phyloP scores from a whole-genome alignment of 768 basidiomycete genomes.

The Tylopilus plumbeoviolaceoides region DNA sequence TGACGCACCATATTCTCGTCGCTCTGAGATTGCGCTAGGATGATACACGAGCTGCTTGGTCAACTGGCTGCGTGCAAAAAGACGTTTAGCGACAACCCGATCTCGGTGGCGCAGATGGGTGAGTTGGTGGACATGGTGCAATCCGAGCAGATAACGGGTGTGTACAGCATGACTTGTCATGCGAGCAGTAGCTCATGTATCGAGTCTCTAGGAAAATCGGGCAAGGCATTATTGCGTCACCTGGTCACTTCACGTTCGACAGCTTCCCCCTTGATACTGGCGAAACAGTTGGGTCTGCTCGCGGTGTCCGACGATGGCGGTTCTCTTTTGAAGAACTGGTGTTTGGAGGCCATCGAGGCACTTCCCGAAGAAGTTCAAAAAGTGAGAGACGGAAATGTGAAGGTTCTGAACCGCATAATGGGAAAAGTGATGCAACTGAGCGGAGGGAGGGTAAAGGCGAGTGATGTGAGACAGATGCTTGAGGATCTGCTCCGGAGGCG shows the following conservation, averaged over 20 bases:
- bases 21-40: slow-evolving; percentile 45
- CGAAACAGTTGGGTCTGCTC: slow-evolving; percentile 45
- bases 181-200: neutral
- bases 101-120: slow-evolving; percentile 64
- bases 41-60: slow-evolving; percentile 84
- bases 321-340: slow-evolving; percentile 48
- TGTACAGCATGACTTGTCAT: neutral
- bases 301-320: slow-evolving; percentile 34
- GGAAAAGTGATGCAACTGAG: slow-evolving; percentile 73
- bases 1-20: neutral
- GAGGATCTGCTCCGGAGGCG: slow-evolving; percentile 37
- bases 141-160: slow-evolving; percentile 64
- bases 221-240: slow-evolving; percentile 69
- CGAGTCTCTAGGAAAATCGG: slow-evolving; percentile 59
- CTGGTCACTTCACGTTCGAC: slow-evolving; percentile 49
- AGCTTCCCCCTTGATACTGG: slow-evolving; percentile 40
- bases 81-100: slow-evolving; percentile 53
- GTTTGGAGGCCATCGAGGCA: slow-evolving; percentile 57
- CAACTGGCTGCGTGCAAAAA: slow-evolving; percentile 60
- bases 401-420: slow-evolving; percentile 59
- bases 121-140: slow-evolving; percentile 76
- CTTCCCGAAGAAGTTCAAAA: slow-evolving; percentile 67
- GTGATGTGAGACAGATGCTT: slow-evolving; percentile 48
- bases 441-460: slow-evolving; percentile 75
- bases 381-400: slow-evolving; percentile 59